Evolutionary conservation across 2,329 filamentous ascomycete species (phyloP), one percentile per base, ranked within the genome.

Genomic region (Sclerotinia spermophila): DNA sequence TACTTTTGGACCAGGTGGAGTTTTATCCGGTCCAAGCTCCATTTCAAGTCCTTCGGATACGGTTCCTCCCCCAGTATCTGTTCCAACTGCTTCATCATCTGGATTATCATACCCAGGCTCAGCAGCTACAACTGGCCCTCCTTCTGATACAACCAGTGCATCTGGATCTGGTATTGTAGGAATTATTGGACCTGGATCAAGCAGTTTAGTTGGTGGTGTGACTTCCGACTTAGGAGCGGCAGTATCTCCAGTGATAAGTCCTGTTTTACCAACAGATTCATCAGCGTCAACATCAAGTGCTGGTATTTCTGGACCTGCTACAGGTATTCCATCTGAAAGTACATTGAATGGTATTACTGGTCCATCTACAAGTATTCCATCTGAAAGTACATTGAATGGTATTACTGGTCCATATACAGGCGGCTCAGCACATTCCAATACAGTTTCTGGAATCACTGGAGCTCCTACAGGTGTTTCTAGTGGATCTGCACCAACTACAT

Each of bases 1-100:
- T 58, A 75, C 75, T 11, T 77, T 79, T 70, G 74, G 74, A 17
- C 78, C 78, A 33, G 75, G 77, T 64, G 77, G 77, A 71, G 71
- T 79, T 53, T 51, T 78, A n/a, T 74, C 73, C 11, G 53, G 61
- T 17, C 67, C 68, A 42, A 67, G 68, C 53, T 30, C 68, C 8
- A 11, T 48, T 48, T 30, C 21, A 61, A 71, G 66, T 11, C 69
- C 75, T 30, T 67, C 70, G 8, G 64, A 71, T 45, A 59, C 48
- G 15, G 24, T 53, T 30, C 55, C 59, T 5, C 55, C 67, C 21
- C 60, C 68, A 60, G 71, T 75, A 17, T 55, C 72, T 30, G 70
- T 72, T 19, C 27, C 69, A 55, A 70, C 24, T n/a, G 53, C n/a
- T 17, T 48, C n/a, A 64, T 48, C 67, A 27, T 67, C 73, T 40